Evolutionary conservation across 2,329 filamentous ascomycete genomes (phyloP), one percentile per base, ranked within the genome.

Genomic region (Fusarium incarnatum): DNA sequence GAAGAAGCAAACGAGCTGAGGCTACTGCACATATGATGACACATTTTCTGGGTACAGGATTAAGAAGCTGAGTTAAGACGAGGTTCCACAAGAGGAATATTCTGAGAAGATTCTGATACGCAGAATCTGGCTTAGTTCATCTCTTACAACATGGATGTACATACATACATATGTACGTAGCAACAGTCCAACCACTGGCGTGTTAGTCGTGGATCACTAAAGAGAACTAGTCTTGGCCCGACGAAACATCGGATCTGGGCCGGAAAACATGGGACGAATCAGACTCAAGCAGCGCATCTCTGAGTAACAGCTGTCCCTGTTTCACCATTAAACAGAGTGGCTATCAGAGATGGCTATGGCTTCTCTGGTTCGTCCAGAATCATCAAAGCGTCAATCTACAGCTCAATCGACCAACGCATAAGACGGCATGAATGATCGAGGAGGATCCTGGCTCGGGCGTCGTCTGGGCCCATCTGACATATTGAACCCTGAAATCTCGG

Each of bases 211-310:
- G 52, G 23, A 52, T 64, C 47, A 27, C 11, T 34, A 40, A 22
- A 34, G 60, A 22, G 16, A 57, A 50, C 46, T 28, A 52, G 34
- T 44, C 50, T 56, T 48, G 57, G 37, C 56, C 27, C 56, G 56
- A 56, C 42, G 47, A 60, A 71, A 62, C 53, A 69, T 54, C 27
- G 44, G 45, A 47, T 57, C 32, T 65, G 16, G 10, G 68, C 55
- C 45, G 59, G 16, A 52, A 71, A 71, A 71, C 68, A 62, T 58
- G 60, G 64, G 45, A 23, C 68, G 47, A 72, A 71, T 72, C 60
- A 67, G 60, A 20, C 25, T 56, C 22, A 25, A 49, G 52, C 46
- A 59, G 28, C 49, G n/a, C n/a, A 52, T 70, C 53, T 45, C 49
- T 16, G 48, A 67, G 49, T 56, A 58, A 60, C 56, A 61, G 28